These are phyloP conservation scores for Beauveria sp. DNA, from an alignment of 2,329 filamentous ascomycete genomes.

Conservation along the genomic window DNA sequence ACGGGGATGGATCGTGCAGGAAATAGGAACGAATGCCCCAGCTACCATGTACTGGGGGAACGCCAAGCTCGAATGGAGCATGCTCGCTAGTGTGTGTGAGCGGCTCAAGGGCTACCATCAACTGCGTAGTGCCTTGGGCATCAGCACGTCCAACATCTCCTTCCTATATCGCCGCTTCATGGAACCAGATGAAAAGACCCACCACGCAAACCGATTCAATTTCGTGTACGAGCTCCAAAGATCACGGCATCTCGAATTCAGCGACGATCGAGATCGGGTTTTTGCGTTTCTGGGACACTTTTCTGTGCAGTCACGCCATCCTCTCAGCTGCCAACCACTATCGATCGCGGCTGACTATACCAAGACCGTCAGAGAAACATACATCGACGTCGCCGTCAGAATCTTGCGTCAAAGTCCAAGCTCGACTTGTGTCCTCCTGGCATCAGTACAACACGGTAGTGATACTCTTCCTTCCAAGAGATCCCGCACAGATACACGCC, in stretches of 20 bases:
- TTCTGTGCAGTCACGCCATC: slow-evolving; percentile 19
- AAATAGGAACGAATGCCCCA: slow-evolving; percentile 26
- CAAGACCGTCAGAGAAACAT: slow-evolving; percentile 24
- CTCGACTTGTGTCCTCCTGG: slow-evolving; percentile 20
- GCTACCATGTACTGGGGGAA: slow-evolving; percentile 29
- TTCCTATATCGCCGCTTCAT: slow-evolving; percentile 27
- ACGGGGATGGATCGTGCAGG: slow-evolving; percentile 30
- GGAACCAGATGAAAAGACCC: slow-evolving; percentile 21
- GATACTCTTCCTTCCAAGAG: background rate
- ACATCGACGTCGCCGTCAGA: slow-evolving; percentile 24
- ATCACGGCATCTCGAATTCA: slow-evolving; percentile 24
- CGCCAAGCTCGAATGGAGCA: slow-evolving; percentile 25
- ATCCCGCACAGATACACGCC: background rate
- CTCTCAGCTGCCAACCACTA: slow-evolving; percentile 10
- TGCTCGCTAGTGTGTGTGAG: slow-evolving; percentile 23
- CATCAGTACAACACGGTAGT: slow-evolving; percentile 19
- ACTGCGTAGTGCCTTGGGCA: slow-evolving; percentile 21
- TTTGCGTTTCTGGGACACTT: slow-evolving; percentile 31
- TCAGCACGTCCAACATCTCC: slow-evolving; percentile 26
- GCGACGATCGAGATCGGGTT: slow-evolving; percentile 27
- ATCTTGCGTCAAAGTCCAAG: slow-evolving; percentile 21
- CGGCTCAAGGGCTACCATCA: slow-evolving; percentile 26
- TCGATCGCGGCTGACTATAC: slow-evolving; percentile 21
- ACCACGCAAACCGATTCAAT: slow-evolving; percentile 21
- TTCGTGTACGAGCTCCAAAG: slow-evolving; percentile 30